Evolutionary conservation across 2,329 filamentous ascomycete species (phyloP).

Genomic region (Hypoxylon sp.): DNA sequence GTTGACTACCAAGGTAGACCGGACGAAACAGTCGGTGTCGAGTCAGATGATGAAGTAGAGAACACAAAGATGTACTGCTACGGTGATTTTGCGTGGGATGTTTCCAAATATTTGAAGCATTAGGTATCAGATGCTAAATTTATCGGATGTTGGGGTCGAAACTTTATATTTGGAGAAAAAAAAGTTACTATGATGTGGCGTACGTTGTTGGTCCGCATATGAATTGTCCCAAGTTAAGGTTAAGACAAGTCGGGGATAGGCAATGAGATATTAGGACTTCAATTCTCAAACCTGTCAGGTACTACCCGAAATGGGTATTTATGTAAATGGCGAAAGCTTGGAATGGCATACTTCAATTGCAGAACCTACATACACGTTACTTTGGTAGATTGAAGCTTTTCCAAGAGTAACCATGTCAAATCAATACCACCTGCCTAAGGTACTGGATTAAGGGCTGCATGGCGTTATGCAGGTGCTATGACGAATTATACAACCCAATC

Average conservation of each 20-base stretch:
- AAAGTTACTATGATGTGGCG: constrained; percentile 21
- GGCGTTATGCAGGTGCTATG: constrained; percentile 45
- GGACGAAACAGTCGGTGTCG: constrained; percentile 42
- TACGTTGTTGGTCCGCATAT: constrained; percentile 28
- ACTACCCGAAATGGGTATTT: constrained; percentile 34
- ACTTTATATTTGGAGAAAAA: constrained; percentile 7
- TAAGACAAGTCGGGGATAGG: constrained; percentile 12
- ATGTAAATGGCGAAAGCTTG: constrained; percentile 7
- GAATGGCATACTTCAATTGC: not conserved
- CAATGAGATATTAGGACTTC: constrained; percentile 4
- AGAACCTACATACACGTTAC: constrained; percentile 21
- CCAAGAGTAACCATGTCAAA: constrained; percentile 18
- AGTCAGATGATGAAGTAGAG: constrained; percentile 36
- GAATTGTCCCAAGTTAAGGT: constrained; percentile 25
- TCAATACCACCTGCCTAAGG: constrained; percentile 24
- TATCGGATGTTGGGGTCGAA: constrained; percentile 10
- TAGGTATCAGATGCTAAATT: constrained; percentile 18
- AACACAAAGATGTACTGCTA: constrained; percentile 13
- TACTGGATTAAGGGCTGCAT: constrained; percentile 38
- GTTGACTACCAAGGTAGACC: constrained; percentile 33
- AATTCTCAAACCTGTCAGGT: constrained; percentile 18
- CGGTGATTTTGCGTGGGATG: constrained; percentile 7
- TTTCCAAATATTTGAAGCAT: constrained; percentile 14
- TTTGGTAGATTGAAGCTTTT: constrained; percentile 22
- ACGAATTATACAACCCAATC: constrained; percentile 42